These are phyloP conservation scores for Musa itinerans DNA, from an alignment of 176 grass and related monocot species.

Conservation along the genomic window DNA sequence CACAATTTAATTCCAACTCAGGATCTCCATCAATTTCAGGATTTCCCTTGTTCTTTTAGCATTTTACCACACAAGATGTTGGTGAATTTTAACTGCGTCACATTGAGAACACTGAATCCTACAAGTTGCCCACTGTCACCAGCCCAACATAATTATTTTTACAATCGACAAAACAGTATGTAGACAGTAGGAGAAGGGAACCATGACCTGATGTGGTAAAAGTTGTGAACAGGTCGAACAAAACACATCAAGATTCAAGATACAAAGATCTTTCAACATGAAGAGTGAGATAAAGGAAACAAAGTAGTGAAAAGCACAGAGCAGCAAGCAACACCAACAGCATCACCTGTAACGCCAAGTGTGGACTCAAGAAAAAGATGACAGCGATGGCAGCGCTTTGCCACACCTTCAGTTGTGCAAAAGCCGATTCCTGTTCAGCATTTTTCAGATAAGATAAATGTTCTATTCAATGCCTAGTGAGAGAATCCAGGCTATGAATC, in stretches of 20 bases:
- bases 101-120: too few relatives aligned
- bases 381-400: constrained; percentile 81
- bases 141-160: too few relatives aligned
- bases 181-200: too few relatives aligned
- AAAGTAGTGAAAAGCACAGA: constrained; percentile 40
- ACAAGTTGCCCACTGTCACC: too few relatives aligned
- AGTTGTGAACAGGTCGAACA: not conserved
- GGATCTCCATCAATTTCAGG: too few relatives aligned
- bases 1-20: too few relatives aligned
- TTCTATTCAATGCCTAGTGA: too few relatives aligned
- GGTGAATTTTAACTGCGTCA: too few relatives aligned
- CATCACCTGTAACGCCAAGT: constrained; percentile 68
- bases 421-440: constrained; percentile 68
- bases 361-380: constrained; percentile 78
- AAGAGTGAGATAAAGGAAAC: constrained; percentile 57
- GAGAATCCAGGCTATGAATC: too few relatives aligned
- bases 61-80: too few relatives aligned
- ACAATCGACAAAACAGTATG: too few relatives aligned
- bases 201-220: not conserved
- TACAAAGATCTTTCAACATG: constrained; percentile 29
- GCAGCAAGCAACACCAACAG: constrained; percentile 42
- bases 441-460: not conserved
- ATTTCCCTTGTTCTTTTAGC: too few relatives aligned
- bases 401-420: constrained; percentile 91
- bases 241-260: constrained; percentile 16